Base-by-base conservation (phyloP, 2,329 filamentous ascomycete species). In the Cercospora sojina region DNA sequence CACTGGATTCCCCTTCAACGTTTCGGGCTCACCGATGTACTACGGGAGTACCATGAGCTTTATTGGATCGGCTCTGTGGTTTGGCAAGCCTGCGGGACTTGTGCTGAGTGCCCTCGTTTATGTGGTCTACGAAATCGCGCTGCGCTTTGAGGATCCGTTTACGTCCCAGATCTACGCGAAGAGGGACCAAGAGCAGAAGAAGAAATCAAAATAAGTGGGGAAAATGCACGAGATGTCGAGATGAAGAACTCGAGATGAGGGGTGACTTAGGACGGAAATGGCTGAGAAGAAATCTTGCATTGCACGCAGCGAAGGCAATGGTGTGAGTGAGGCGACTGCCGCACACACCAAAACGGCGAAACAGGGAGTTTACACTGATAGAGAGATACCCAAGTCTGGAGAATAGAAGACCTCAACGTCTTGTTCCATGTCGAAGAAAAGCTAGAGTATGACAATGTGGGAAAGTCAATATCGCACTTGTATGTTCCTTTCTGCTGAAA, bases 21-120 rank as follows among this genome's bases (percentile, higher is more conserved):
- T 98, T 68, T 93, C 90, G 63, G 87, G 88, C 71, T 90, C 92
- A 61, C 95, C 95, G 69, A 99, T 99, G 95, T 99, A 99, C 84
- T 91, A 93, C 82, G 95, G 95, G 66, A 92, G 90, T 69, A 95
- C 94, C 25, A 85, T 96, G 85, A 94, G 90, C 81, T 99, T 99
- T 81, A 81, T 98, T 65, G 95, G 92, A 25, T 91, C 90, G 2
- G 92, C 94, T 5, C 81, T 99, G 65, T 87, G 92, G 77, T 92
- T 89, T 75, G 93, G 91, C 64, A 95, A 93, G 81, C 93, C 93
- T 0, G 95, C 94, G 0, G 95, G 95, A 1, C 72, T 98, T 41
- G 75, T 94, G 59, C 79, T 97, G 73, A 93, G 92, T 0, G 83
- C 79, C 16, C 85, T 91, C 81, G 93, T 97, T 13, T 86, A 90